Evolutionary conservation across 352 stramenopile species (phyloP).

Genomic region (Phytophthora tubulina): DNA sequence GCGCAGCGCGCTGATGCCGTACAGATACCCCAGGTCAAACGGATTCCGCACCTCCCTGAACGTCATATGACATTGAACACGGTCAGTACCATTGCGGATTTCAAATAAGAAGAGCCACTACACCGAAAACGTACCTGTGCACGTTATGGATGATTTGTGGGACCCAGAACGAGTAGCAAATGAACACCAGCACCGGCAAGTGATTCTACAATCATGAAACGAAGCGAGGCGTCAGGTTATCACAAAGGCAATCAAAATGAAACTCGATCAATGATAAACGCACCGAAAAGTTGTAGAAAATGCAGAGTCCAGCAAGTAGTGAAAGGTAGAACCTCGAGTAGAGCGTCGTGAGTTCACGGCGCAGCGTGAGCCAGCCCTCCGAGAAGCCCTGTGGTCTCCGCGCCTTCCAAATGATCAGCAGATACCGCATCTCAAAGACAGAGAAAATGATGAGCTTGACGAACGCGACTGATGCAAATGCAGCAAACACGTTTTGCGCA

Average conservation of each 20-base stretch:
- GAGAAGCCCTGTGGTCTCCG: conserved; percentile 87
- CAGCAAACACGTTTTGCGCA: conserved; percentile 94
- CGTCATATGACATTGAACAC: conserved; percentile 2
- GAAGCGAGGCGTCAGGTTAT: conserved; percentile 6
- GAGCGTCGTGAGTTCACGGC: conserved; percentile 94
- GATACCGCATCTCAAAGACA: conserved; percentile 99
- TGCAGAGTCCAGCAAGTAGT: conserved; percentile 89
- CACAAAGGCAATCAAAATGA: background rate
- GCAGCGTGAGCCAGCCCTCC: conserved; percentile 89
- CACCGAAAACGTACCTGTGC: conserved; percentile 62
- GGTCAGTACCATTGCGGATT: conserved; percentile 1
- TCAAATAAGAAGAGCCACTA: background rate
- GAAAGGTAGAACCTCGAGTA: conserved; percentile 97
- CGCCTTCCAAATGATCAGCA: conserved; percentile 97
- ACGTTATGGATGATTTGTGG: conserved; percentile 98
- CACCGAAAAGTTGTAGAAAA: conserved; percentile 94
- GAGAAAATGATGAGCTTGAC: conserved; percentile 99
- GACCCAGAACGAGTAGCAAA: conserved; percentile 98
- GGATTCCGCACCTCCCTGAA: conserved; percentile 92
- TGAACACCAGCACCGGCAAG: conserved; percentile 91
- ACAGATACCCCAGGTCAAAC: conserved; percentile 95
- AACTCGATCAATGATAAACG: conserved; percentile 7
- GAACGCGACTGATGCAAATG: conserved; percentile 97
- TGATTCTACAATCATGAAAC: conserved; percentile 64
- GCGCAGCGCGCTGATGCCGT: conserved; percentile 94